Conservation (phyloP, 2,329 filamentous ascomycete species). For the Trichoderma arundinaceum region DNA sequence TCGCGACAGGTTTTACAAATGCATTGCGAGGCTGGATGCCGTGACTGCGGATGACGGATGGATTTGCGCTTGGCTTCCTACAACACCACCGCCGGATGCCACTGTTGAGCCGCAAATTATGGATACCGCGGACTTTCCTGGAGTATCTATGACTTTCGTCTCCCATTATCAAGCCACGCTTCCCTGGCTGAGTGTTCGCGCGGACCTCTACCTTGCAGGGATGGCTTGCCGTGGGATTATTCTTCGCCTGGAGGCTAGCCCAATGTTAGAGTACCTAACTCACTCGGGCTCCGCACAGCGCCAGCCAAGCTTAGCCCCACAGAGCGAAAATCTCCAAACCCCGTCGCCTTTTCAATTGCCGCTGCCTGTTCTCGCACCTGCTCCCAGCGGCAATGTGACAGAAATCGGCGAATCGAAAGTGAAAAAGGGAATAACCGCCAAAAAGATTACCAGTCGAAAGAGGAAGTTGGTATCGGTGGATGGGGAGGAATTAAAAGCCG, state of each 20-base stretch:
- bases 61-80: conserved; percentile 18
- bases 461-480: not conserved
- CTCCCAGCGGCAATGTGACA: not conserved
- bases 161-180: not conserved
- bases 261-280: conserved; percentile 17
- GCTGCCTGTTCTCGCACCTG: not conserved
- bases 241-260: conserved; percentile 20
- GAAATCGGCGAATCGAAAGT: not conserved
- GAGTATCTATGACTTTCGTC: conserved; percentile 27
- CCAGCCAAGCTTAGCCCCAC: not conserved
- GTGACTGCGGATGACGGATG: conserved; percentile 13
- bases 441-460: not conserved
- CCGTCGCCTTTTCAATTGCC: conserved; percentile 25
- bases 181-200: conserved; percentile 23
- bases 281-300: not conserved
- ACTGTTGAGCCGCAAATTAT: conserved; percentile 16
- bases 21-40: conserved; percentile 24
- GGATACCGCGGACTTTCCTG: conserved; percentile 12
- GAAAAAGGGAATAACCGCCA: not conserved
- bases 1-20: conserved; percentile 11
- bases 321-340: not conserved
- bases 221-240: conserved; percentile 17
- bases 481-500: not conserved
- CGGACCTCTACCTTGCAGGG: conserved; percentile 28
- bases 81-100: not conserved